Evolutionary conservation across 257 asterid genomes (phyloP), one percentile per base, ranked within the genome.

Genomic region (Misopates orontium): DNA sequence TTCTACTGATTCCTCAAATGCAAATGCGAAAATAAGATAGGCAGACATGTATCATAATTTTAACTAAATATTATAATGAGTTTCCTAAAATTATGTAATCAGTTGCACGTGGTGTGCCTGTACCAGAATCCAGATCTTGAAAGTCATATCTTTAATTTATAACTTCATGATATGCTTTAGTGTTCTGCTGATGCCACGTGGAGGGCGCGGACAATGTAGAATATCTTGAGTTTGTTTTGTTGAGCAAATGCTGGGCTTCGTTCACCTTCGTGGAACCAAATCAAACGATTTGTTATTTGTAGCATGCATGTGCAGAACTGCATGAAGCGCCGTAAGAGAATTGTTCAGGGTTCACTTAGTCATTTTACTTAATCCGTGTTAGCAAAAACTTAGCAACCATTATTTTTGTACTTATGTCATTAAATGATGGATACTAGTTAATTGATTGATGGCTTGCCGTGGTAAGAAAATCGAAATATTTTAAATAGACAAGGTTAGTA

Each of bases 21-120:
- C 36, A 2, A 28, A 6, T n/a, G n/a, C n/a, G n/a, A n/a, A n/a
- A n/a, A n/a, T n/a, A n/a, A n/a, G n/a, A n/a, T n/a, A n/a, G n/a
- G n/a, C n/a, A n/a, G n/a, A n/a, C n/a, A n/a, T n/a, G 59, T 31
- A 54, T 54, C 14, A 54, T 23, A 54, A 54, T 8, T 23, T 23
- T 1, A 5, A 24, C 4, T 22, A 55, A 24, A 5, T 19, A 52
- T 39, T 15, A 47, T 15, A 60, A 19, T 31, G 40, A 4, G 17
- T 18, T n/a, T 58, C 28, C 45, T 56, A 24, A 68, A 69, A 71
- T 62, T 31, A 49, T 57, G 20, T 44, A 59, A 67, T 60, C 58
- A 18, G 48, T 49, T 62, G 82, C 95, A 87, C 89, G 82, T 84
- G 91, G 79, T 18, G 10, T 56, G 81, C 73, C 55, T 31, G 16